phyloP scores from a whole-genome alignment of 805 yeast genomes.

The Wickerhamomyces kurtzmanii region DNA sequence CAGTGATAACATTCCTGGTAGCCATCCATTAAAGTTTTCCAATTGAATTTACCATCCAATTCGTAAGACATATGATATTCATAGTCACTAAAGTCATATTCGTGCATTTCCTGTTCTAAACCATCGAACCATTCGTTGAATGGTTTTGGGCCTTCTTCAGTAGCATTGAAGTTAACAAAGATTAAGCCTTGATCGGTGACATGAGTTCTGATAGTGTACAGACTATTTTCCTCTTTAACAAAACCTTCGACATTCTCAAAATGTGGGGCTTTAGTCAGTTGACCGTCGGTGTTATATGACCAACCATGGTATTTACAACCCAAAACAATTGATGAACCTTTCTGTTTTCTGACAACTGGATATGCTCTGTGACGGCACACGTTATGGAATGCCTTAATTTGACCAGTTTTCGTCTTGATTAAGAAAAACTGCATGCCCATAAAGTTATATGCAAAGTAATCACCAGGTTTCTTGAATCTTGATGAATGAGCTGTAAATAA shows the following conservation, averaged over 20 bases:
- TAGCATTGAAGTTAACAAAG: constrained; percentile 42
- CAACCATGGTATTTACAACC: constrained; percentile 61
- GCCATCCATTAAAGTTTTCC: constrained; percentile 63
- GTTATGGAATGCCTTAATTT: constrained; percentile 51
- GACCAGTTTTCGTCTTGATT: constrained; percentile 41
- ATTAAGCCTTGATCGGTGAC: constrained; percentile 47
- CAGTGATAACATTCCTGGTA: constrained; percentile 63
- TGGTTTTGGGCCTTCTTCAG: constrained; percentile 28
- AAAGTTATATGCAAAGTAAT: constrained; percentile 39
- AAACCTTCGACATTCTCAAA: constrained; percentile 52
- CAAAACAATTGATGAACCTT: constrained; percentile 46
- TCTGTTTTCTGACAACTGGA: constrained; percentile 48
- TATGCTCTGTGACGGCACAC: constrained; percentile 59
- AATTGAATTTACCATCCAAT: constrained; percentile 52
- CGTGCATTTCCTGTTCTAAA: constrained; percentile 39
- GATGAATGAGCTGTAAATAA: constrained; percentile 39
- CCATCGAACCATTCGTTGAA: constrained; percentile 46
- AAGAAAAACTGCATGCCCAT: constrained; percentile 47
- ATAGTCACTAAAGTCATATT: constrained; percentile 49
- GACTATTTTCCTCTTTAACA: constrained; percentile 42
- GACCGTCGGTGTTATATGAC: constrained; percentile 55
- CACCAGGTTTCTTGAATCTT: constrained; percentile 49
- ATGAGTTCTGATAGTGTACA: constrained; percentile 44
- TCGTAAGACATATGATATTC: constrained; percentile 59
- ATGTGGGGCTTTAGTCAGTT: constrained; percentile 51